Evolutionary conservation across 2,329 filamentous ascomycete genomes (phyloP).

Genomic region (Tolypocladium tropicale): DNA sequence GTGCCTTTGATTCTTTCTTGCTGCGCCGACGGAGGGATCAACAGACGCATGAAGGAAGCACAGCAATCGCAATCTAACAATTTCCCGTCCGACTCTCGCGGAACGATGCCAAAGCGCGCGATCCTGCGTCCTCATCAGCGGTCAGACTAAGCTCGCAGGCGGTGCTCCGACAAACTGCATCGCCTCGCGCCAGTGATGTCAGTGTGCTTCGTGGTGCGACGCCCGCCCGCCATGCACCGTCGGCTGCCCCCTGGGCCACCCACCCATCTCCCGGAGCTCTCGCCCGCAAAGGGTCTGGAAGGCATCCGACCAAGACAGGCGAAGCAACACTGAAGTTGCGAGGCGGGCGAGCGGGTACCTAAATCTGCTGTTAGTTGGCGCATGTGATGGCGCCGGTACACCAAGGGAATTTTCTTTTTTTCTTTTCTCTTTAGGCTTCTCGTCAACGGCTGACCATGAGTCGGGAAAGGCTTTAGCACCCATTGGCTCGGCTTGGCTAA

Average conservation of each 20-base stretch:
- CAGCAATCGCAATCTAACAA: too few relatives aligned
- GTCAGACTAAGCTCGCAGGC: too few relatives aligned
- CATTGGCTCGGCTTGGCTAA: neutral
- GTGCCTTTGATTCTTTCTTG: neutral
- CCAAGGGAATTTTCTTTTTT: neutral
- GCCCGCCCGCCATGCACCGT: slow-evolving; percentile 1
- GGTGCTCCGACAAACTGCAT: neutral
- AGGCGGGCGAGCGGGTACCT: neutral
- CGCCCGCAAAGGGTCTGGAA: neutral
- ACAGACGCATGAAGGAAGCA: too few relatives aligned
- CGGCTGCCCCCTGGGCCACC: neutral
- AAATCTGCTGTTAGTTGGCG: neutral
- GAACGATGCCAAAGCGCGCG: too few relatives aligned
- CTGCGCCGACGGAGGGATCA: too few relatives aligned
- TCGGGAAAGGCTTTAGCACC: slow-evolving; percentile 3
- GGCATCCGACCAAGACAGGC: neutral
- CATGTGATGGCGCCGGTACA: neutral
- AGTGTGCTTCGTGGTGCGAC: slow-evolving; percentile 5
- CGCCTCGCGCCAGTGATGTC: slow-evolving; percentile 4
- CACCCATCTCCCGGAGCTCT: neutral
- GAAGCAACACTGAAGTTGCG: neutral
- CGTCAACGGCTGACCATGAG: neutral
- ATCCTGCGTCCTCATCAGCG: too few relatives aligned
- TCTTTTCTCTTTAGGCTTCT: neutral
- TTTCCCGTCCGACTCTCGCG: too few relatives aligned